Conservation (phyloP, 164 flowering plant genomes). For the Euptelea pleiosperma region DNA sequence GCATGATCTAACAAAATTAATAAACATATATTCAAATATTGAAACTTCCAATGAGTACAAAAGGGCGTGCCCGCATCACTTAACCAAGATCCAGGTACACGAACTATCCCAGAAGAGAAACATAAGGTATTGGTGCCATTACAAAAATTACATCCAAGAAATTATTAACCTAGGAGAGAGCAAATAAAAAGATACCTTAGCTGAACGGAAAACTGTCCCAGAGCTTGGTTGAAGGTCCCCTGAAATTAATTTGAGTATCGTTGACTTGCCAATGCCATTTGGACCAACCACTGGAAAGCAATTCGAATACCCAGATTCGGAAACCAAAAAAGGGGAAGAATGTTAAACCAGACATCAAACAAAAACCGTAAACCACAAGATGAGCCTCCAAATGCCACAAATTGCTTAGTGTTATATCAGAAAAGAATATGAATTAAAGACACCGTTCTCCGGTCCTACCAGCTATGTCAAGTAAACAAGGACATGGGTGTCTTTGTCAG, state of each 20-base stretch:
- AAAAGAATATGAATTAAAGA: too few species aligned
- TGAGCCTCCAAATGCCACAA: too few species aligned
- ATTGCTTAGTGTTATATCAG: too few species aligned
- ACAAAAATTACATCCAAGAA: constrained; percentile 2
- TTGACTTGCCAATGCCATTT: constrained; percentile 98
- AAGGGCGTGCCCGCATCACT: neutral
- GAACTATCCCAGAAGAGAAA: neutral
- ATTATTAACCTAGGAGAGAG: neutral
- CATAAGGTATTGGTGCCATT: neutral
- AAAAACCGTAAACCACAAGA: too few species aligned
- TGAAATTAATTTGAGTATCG: constrained; percentile 87
- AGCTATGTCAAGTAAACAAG: too few species aligned
- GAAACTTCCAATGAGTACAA: neutral
- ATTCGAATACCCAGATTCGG: neutral
- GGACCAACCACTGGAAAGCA: constrained; percentile 89
- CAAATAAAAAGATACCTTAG: constrained; percentile 55
- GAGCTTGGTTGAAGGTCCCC: constrained; percentile 98
- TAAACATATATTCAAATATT: too few species aligned
- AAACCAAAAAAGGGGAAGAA: neutral
- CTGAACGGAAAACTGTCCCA: constrained; percentile 96
- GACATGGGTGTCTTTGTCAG: too few species aligned
- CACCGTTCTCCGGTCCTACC: too few species aligned
- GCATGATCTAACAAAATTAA: too few species aligned
- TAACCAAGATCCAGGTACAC: neutral
- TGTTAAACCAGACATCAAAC: neutral